Conservation (phyloP, 1,139 yeast genomes). For the Zygoascus meyerae region DNA sequence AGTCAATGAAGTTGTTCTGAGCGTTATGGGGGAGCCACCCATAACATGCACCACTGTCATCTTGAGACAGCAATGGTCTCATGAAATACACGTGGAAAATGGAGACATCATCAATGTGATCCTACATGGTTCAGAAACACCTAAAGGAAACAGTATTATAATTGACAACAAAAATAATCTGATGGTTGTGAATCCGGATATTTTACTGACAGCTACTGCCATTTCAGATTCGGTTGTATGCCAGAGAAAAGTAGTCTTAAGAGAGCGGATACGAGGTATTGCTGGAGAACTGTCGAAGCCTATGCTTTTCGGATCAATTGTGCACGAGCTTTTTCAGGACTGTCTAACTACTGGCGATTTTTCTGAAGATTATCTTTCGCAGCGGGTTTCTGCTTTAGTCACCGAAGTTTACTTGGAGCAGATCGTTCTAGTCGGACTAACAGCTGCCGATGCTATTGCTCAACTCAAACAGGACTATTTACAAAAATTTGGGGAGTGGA, state of each 20-base stretch:
- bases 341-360: conserved; percentile 47
- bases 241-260: conserved; percentile 61
- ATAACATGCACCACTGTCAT: conserved; percentile 11
- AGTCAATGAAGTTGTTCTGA: conserved; percentile 8
- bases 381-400: conserved; percentile 41
- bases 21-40: conserved; percentile 7
- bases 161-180: conserved; percentile 54
- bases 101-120: conserved; percentile 37
- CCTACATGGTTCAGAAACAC: conserved; percentile 19
- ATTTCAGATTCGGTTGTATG: conserved; percentile 74
- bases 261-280: conserved; percentile 45
- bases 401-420: conserved; percentile 42
- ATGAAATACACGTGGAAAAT: conserved; percentile 16
- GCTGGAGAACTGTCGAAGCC: conserved; percentile 53
- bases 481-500: conserved; percentile 62
- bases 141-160: conserved; percentile 32
- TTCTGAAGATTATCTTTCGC: conserved; percentile 41
- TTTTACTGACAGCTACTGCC: conserved; percentile 71
- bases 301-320: conserved; percentile 67
- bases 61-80: conserved; percentile 27
- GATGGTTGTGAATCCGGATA: conserved; percentile 78
- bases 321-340: conserved; percentile 72
- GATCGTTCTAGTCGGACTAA: conserved; percentile 53
- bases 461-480: conserved; percentile 47
- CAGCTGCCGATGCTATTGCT: conserved; percentile 41